Conservation (phyloP, 2,329 filamentous ascomycete genomes). For the Aspergillus sp. region DNA sequence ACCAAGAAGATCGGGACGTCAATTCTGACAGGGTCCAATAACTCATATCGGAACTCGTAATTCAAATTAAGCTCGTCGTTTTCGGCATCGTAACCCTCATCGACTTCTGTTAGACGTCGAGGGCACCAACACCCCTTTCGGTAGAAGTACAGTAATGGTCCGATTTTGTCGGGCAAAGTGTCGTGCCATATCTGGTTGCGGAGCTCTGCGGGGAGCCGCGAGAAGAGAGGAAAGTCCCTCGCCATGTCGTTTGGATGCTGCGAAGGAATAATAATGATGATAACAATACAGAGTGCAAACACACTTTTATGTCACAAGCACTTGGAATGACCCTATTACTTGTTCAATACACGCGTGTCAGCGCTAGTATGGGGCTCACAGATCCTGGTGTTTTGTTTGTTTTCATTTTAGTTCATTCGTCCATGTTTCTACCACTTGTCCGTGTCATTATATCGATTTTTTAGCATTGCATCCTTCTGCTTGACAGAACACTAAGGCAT, state of each 20-base stretch:
- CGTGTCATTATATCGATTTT: too few species aligned
- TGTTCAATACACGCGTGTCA: too few species aligned
- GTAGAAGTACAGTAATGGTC: constrained; percentile 9
- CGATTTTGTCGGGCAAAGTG: constrained; percentile 3
- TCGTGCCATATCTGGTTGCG: constrained; percentile 6
- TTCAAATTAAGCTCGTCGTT: constrained; percentile 5
- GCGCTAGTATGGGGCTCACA: too few species aligned
- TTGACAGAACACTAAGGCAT: too few species aligned
- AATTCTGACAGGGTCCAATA: constrained; percentile 6
- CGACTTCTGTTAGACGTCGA: constrained; percentile 5
- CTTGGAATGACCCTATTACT: too few species aligned
- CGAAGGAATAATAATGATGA: not conserved
- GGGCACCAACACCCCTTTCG: constrained; percentile 10
- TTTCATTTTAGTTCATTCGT: too few species aligned
- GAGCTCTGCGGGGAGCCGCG: constrained; percentile 5
- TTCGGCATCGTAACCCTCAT: constrained; percentile 5
- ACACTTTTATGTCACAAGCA: too few species aligned
- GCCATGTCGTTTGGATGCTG: not conserved
- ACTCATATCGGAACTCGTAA: constrained; percentile 9
- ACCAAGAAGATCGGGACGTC: constrained; percentile 12
- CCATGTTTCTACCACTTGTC: too few species aligned
- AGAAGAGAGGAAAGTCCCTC: constrained; percentile 4
- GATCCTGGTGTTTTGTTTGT: too few species aligned
- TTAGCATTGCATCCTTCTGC: too few species aligned
- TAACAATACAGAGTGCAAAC: too few species aligned